These are phyloP conservation scores for Leccinum longicurvipes DNA, from an alignment of 768 basidiomycete genomes.

Conservation along the genomic window DNA sequence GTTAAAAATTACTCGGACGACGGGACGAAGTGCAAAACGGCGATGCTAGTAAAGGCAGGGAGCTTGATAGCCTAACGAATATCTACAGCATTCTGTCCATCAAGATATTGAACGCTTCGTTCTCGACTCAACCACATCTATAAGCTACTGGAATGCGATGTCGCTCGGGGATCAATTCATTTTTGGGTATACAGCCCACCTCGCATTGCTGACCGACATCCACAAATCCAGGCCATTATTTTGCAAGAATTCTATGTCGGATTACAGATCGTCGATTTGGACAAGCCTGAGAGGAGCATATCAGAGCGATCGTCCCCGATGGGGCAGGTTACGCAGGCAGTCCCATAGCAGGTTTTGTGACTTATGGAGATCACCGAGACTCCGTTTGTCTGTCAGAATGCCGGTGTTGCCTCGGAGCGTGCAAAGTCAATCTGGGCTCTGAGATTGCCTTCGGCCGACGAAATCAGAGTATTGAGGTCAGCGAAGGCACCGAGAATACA, in stretches of 20 bases:
- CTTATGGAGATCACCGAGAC: background rate
- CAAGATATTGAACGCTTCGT: background rate
- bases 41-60: background rate
- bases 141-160: background rate
- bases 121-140: background rate
- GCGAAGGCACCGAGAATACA: background rate
- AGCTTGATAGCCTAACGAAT: background rate
- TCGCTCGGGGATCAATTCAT: background rate
- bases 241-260: background rate
- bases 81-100: background rate
- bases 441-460: background rate
- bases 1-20: background rate
- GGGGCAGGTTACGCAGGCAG: background rate
- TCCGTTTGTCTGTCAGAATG: background rate
- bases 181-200: background rate
- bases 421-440: background rate
- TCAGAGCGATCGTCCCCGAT: background rate
- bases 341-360: background rate
- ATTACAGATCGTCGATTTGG: background rate
- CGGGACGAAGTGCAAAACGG: background rate
- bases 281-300: background rate
- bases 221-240: background rate
- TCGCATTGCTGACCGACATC: background rate
- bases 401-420: background rate
- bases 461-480: background rate